These are phyloP conservation scores for Xerophyta viscosa DNA, from an alignment of 106 monocot species.

Conservation along the genomic window DNA sequence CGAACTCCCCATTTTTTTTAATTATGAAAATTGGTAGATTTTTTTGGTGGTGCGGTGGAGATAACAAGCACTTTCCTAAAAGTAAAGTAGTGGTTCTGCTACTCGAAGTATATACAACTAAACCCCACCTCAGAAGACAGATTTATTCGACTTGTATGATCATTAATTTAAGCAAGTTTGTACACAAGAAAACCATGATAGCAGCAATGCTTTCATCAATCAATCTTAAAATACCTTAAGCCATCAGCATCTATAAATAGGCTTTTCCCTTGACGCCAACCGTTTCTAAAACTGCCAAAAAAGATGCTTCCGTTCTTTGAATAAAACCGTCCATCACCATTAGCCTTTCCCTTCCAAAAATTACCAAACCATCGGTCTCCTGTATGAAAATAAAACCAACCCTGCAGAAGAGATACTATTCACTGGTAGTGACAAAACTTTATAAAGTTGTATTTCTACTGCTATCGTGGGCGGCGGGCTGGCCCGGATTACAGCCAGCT, in stretches of 20 bases:
- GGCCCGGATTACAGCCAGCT: no score
- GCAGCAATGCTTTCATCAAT: background rate
- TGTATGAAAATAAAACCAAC: constrained; percentile 93
- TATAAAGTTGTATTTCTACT: no score
- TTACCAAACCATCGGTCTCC: constrained; percentile 95
- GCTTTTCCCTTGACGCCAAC: constrained; percentile 82
- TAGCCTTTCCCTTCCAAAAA: constrained; percentile 93
- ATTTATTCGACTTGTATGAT: no score
- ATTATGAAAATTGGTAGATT: no score
- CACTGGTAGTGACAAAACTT: no score
- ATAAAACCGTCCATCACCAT: constrained; percentile 89
- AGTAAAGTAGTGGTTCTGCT: no score
- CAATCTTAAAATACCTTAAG: constrained; percentile 38
- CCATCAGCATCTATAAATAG: constrained; percentile 65
- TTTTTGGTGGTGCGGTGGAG: no score
- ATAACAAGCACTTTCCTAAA: no score
- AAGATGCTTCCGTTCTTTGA: constrained; percentile 60
- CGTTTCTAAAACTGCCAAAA: constrained; percentile 75
- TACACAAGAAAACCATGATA: background rate
- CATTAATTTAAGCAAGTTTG: background rate
- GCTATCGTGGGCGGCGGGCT: no score
- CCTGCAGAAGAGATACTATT: constrained; percentile 53
- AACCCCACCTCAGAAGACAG: no score
- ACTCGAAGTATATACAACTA: no score
- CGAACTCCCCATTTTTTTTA: no score